Percentiles rank a stretch among this genome's conserved stretches.
These are phyloP conservation scores for Diutina siamensis DNA, from an alignment of 1,139 yeast species.

Conservation along the genomic window DNA sequence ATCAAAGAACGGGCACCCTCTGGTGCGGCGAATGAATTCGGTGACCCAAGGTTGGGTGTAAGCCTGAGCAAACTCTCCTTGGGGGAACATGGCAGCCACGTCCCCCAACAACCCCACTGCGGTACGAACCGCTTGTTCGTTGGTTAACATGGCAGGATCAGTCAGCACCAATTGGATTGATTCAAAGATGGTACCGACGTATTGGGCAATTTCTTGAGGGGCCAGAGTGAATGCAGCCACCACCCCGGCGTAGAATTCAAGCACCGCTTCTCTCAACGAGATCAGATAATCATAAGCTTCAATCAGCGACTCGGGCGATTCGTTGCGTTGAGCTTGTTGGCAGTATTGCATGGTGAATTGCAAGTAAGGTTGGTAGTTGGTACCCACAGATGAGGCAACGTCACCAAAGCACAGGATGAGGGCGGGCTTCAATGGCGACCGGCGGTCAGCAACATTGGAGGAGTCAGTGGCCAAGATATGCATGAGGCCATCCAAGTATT, in stretches of 20 bases:
- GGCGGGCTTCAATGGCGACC: conserved; percentile 70
- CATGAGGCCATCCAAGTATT: conserved; percentile 76
- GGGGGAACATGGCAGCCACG: conserved; percentile 75
- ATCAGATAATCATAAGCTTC: conserved; percentile 73
- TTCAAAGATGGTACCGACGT: conserved; percentile 56
- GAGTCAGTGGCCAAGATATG: conserved; percentile 64
- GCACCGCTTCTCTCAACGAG: conserved; percentile 68
- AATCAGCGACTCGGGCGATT: conserved; percentile 46
- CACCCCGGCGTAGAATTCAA: conserved; percentile 92
- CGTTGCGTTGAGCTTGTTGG: conserved; percentile 40
- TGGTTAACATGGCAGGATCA: conserved; percentile 47
- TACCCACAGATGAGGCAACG: conserved; percentile 80
- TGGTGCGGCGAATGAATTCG: conserved; percentile 63
- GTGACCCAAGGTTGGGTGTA: conserved; percentile 70
- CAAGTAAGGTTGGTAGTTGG: conserved; percentile 62
- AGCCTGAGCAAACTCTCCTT: conserved; percentile 55
- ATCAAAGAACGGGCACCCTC: conserved; percentile 48
- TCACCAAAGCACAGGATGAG: conserved; percentile 95
- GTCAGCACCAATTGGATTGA: conserved; percentile 50
- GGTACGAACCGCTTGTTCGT: conserved; percentile 61
- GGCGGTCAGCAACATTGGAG: conserved; percentile 52
- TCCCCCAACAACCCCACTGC: conserved; percentile 90
- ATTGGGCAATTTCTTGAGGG: conserved; percentile 58
- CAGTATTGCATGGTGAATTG: conserved; percentile 69
- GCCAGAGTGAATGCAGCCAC: conserved; percentile 71